Evolutionary conservation across 2,329 filamentous ascomycete species (phyloP).

Genomic region (Pyrenophora teres): DNA sequence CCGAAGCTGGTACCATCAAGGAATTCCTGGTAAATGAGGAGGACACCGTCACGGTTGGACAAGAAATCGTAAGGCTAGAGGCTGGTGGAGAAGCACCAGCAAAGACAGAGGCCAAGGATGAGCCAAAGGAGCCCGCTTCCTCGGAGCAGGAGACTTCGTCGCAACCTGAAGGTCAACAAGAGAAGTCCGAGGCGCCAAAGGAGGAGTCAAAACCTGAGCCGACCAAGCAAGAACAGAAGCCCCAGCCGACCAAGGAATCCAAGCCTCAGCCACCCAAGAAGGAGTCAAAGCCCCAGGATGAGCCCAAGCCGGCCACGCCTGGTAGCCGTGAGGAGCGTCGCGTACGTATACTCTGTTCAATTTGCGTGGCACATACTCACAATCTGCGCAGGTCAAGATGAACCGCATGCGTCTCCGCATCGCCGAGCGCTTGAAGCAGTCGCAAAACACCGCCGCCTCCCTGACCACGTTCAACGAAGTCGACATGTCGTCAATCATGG

Average conservation of each 20-base stretch:
- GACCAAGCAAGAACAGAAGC: constrained; percentile 47
- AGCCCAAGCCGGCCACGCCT: constrained; percentile 50
- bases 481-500: constrained; percentile 97
- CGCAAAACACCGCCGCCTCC: constrained; percentile 96
- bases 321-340: constrained; percentile 86
- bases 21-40: constrained; percentile 91
- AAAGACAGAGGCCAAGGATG: constrained; percentile 60
- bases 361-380: constrained; percentile 13
- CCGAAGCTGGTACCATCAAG: constrained; percentile 86
- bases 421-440: constrained; percentile 97
- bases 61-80: constrained; percentile 87
- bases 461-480: constrained; percentile 99
- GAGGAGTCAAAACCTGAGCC: constrained; percentile 49
- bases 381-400: constrained; percentile 84
- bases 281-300: constrained; percentile 42
- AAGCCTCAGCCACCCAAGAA: constrained; percentile 32
- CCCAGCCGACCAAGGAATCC: constrained; percentile 38
- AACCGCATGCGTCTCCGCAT: constrained; percentile 99
- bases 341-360: constrained; percentile 59
- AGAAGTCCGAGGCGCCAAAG: constrained; percentile 49
- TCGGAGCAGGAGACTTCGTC: constrained; percentile 62
- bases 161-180: constrained; percentile 57
- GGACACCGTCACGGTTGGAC: constrained; percentile 91
- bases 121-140: constrained; percentile 64
- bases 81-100: constrained; percentile 59